Percentiles rank a stretch among this genome's conserved stretches.
These are phyloP conservation scores for Penicillium arizonense DNA, from an alignment of 495 filamentous ascomycete species.

Conservation along the genomic window DNA sequence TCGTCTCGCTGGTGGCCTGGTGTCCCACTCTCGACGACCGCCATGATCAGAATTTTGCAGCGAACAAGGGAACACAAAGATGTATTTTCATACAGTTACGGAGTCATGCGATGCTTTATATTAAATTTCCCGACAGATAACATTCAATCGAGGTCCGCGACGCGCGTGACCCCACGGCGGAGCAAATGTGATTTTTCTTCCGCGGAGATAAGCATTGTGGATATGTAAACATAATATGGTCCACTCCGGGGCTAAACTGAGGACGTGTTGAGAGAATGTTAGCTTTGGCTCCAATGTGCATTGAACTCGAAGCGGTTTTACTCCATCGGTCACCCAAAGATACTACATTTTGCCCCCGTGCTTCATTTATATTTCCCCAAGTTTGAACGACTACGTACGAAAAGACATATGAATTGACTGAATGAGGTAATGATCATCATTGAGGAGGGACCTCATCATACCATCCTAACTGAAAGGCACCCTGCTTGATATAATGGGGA, in stretches of 20 bases:
- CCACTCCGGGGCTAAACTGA: neutral
- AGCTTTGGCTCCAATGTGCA: too few species aligned
- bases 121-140: neutral
- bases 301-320: too few species aligned
- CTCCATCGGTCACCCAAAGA: too few species aligned
- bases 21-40: neutral
- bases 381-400: too few species aligned
- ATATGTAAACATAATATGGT: neutral
- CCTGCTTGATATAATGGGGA: too few species aligned
- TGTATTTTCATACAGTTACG: neutral
- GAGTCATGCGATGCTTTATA: neutral
- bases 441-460: too few species aligned
- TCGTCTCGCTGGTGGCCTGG: neutral
- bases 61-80: neutral
- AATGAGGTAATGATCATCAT: too few species aligned
- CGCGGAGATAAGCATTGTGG: slow-evolving; percentile 3
- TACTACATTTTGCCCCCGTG: too few species aligned
- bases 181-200: neutral
- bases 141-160: neutral
- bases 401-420: too few species aligned
- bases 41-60: neutral
- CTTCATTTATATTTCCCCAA: too few species aligned
- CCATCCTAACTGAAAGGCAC: too few species aligned
- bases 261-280: too few species aligned
- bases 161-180: neutral